Percentiles rank a stretch among this genome's conserved stretches.
Evolutionary conservation across 495 filamentous ascomycete genomes (phyloP).

Genomic region (Coniosporium apollinis): DNA sequence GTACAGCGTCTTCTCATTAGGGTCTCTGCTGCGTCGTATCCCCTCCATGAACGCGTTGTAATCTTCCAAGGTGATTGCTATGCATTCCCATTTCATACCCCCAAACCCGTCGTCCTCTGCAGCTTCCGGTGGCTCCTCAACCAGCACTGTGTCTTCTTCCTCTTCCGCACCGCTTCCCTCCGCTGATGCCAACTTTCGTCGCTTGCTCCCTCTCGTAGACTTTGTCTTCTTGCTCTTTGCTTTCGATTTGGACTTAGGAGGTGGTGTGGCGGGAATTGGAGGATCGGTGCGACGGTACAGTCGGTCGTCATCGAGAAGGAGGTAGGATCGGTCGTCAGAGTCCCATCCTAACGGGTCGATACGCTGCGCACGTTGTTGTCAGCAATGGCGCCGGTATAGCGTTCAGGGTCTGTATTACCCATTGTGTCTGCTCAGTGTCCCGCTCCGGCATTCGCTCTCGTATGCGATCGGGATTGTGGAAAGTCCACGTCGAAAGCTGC

Average conservation of each 20-base stretch:
- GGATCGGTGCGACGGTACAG: constrained; percentile 68
- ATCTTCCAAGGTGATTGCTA: constrained; percentile 64
- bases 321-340: constrained; percentile 64
- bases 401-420: too few species aligned
- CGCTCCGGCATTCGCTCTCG: constrained; percentile 74
- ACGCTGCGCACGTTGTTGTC: constrained; percentile 35
- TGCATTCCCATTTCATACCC: constrained; percentile 74
- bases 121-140: constrained; percentile 22
- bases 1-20: constrained; percentile 63
- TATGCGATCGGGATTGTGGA: constrained; percentile 69
- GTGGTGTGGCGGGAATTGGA: constrained; percentile 37
- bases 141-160: constrained; percentile 33
- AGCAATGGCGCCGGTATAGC: too few species aligned
- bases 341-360: constrained; percentile 89
- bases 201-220: constrained; percentile 59
- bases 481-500: constrained; percentile 79
- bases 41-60: constrained; percentile 54
- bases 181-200: constrained; percentile 43
- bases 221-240: constrained; percentile 40
- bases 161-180: constrained; percentile 33
- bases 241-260: constrained; percentile 36
- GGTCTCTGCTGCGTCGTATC: constrained; percentile 56
- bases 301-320: constrained; percentile 84
- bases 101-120: constrained; percentile 39
- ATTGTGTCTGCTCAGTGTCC: constrained; percentile 63